Percentiles rank a stretch among this genome's conserved stretches.
Conservation (phyloP, 83 land plant genomes). For the Diphasiastrum complanatum region DNA sequence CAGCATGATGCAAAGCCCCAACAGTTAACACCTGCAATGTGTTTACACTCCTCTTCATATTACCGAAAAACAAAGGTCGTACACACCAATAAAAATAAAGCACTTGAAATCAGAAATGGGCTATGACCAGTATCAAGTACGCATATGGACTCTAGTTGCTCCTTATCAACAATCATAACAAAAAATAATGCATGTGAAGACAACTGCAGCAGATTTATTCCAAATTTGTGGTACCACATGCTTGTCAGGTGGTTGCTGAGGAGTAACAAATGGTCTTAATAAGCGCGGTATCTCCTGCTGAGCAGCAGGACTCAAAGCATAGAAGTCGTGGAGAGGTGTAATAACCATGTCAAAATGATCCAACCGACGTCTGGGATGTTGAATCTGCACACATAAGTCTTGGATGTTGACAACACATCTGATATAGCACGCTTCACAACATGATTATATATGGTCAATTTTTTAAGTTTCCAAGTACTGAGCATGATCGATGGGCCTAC, state of each 20-base stretch:
- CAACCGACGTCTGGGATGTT: conserved; percentile 70
- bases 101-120: not conserved
- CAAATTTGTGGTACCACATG: conserved; percentile 49
- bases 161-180: not conserved
- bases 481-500: too few species aligned
- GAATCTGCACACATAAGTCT: conserved; percentile 46
- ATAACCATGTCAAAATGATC: conserved; percentile 84
- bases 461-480: not conserved
- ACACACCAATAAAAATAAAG: not conserved
- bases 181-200: conserved; percentile 3
- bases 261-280: conserved; percentile 71
- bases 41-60: too few species aligned
- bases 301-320: conserved; percentile 75
- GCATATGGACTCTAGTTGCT: not conserved
- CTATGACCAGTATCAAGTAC: not conserved
- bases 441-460: not conserved
- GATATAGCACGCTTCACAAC: not conserved
- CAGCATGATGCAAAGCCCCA: conserved; percentile 86
- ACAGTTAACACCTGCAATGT: conserved; percentile 66
- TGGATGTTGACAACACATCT: not conserved
- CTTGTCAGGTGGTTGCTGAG: conserved; percentile 74
- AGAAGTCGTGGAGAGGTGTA: conserved; percentile 85
- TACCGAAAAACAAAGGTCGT: conserved; percentile 3
- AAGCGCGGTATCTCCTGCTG: conserved; percentile 64
- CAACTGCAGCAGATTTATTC: not conserved